These are phyloP conservation scores for Aspergillus sp. DNA, from an alignment of 2,329 filamentous ascomycete genomes.

Conservation along the genomic window DNA sequence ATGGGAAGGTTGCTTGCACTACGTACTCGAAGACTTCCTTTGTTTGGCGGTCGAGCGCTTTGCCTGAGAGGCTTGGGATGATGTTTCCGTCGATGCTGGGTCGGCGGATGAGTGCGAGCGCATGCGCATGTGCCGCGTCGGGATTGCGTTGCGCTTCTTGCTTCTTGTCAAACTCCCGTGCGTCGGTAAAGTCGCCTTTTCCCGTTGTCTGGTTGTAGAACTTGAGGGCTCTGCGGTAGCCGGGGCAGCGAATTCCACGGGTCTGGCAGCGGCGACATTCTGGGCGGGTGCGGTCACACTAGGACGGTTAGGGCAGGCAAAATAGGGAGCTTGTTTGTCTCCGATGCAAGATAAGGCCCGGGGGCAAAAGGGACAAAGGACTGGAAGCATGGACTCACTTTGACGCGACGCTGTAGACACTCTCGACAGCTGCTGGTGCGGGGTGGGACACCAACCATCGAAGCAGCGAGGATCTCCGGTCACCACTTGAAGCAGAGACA, in stretches of 20 bases:
- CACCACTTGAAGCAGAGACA: background rate
- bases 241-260: slow-evolving; percentile 23
- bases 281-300: slow-evolving; percentile 30
- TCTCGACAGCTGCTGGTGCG: slow-evolving; percentile 28
- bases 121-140: background rate
- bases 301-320: background rate
- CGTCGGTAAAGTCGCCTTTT: slow-evolving; percentile 8
- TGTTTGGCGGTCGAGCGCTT: slow-evolving; percentile 19
- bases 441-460: slow-evolving; percentile 27
- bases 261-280: slow-evolving; percentile 25
- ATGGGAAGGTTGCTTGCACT: slow-evolving; percentile 23
- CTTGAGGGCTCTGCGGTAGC: slow-evolving; percentile 24
- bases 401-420: slow-evolving; percentile 29
- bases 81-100: slow-evolving; percentile 19
- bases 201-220: slow-evolving; percentile 23
- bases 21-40: slow-evolving; percentile 25
- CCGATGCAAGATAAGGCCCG: background rate
- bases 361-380: background rate
- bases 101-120: background rate
- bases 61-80: slow-evolving; percentile 17
- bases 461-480: background rate
- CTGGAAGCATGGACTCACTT: slow-evolving; percentile 18
- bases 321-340: background rate
- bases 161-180: background rate
- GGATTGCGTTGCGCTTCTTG: background rate